Conservation (phyloP, 2,329 filamentous ascomycete genomes). For the Xylariaceae sp. region DNA sequence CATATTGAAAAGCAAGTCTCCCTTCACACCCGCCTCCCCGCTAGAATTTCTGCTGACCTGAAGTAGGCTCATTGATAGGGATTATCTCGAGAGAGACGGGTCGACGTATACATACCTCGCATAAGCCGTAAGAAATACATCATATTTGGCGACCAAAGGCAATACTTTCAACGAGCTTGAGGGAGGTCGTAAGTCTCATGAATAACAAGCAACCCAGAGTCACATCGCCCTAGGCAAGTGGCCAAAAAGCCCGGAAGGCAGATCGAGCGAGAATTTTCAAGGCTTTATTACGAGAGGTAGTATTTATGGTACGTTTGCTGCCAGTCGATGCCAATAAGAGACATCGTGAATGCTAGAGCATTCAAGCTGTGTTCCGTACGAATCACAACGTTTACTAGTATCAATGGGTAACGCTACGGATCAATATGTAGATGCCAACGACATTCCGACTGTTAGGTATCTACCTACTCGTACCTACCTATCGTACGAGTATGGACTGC, state of each 20-base stretch:
- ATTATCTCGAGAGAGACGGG: constrained; percentile 80
- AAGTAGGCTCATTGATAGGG: constrained; percentile 80
- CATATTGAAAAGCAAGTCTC: constrained; percentile 83
- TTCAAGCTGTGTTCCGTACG: too few relatives aligned
- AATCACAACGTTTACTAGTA: too few relatives aligned
- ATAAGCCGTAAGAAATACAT: constrained; percentile 32
- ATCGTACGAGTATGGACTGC: too few relatives aligned
- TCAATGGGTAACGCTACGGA: too few relatives aligned
- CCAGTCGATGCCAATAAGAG: too few relatives aligned
- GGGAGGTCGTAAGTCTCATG: not conserved
- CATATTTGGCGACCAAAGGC: not conserved
- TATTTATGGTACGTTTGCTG: too few relatives aligned
- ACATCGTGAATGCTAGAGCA: too few relatives aligned
- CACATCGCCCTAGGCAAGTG: not conserved
- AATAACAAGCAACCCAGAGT: not conserved
- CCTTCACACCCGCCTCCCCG: not conserved
- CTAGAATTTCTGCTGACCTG: constrained; percentile 25
- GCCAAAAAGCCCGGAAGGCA: not conserved
- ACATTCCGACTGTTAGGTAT: too few relatives aligned
- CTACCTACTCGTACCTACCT: too few relatives aligned
- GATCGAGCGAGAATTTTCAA: not conserved
- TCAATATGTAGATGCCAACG: too few relatives aligned
- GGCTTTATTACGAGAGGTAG: too few relatives aligned
- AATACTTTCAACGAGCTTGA: not conserved
- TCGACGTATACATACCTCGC: constrained; percentile 67